Evolutionary conservation across 306 rosid genomes (phyloP).

Genomic region (Lathyrus tuberosus): DNA sequence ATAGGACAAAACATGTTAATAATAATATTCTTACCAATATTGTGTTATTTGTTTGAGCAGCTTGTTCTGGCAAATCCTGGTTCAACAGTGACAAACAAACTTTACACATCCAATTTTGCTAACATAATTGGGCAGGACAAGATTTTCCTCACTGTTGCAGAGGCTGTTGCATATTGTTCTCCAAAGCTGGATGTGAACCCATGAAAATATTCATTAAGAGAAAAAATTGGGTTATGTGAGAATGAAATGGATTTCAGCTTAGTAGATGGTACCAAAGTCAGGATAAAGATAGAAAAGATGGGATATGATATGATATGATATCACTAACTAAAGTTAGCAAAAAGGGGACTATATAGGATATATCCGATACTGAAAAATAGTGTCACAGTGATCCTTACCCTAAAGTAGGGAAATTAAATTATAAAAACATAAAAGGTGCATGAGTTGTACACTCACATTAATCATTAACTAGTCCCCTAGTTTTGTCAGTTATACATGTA

Average conservation of each 20-base stretch:
- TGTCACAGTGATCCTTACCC: constrained; percentile 42
- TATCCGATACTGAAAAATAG: neutral
- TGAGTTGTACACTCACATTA: constrained; percentile 36
- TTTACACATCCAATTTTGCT: constrained; percentile 60
- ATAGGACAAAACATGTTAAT: neutral
- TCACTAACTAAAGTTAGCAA: constrained; percentile 21
- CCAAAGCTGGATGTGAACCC: constrained; percentile 66
- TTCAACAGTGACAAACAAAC: constrained; percentile 74
- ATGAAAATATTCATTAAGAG: constrained; percentile 34
- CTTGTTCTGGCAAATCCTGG: constrained; percentile 94
- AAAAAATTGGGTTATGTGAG: constrained; percentile 8
- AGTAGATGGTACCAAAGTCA: constrained; percentile 11
- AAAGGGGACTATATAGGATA: constrained; percentile 30
- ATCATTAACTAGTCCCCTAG: constrained; percentile 1
- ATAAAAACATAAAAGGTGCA: no score
- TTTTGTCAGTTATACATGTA: constrained; percentile 18
- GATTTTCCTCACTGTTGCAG: constrained; percentile 86
- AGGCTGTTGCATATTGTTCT: constrained; percentile 74
- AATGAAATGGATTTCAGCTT: neutral
- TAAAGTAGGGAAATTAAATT: constrained; percentile 24
- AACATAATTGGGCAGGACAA: constrained; percentile 67
- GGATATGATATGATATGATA: constrained; percentile 19
- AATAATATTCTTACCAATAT: constrained; percentile 48
- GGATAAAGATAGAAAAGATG: constrained; percentile 14
- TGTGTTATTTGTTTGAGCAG: constrained; percentile 46